phyloP scores from a whole-genome alignment of 202 grass and related monocot genomes.

The Bolboschoenoplectus hybrid region DNA sequence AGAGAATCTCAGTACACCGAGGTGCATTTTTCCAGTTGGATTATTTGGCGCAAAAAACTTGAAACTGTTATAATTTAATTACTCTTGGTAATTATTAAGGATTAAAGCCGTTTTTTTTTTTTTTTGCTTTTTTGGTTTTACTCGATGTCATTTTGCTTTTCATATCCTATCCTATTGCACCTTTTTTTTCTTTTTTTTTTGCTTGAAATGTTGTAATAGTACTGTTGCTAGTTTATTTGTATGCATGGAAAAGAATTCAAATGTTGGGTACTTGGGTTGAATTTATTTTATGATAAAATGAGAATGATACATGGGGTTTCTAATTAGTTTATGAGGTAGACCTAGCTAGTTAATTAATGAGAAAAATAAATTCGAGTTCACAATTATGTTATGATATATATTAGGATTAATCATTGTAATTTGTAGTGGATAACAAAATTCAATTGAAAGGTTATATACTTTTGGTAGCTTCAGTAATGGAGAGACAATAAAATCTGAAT shows the following conservation, averaged over 20 bases:
- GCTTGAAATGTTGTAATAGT: background rate
- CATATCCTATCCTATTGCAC: background rate
- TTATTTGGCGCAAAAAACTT: slow-evolving; percentile 29
- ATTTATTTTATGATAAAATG: background rate
- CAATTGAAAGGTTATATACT: too few relatives aligned
- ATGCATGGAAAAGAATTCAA: background rate
- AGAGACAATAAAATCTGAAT: too few relatives aligned
- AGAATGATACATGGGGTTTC: background rate
- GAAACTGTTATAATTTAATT: background rate
- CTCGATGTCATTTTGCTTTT: background rate
- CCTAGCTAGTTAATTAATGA: too few relatives aligned
- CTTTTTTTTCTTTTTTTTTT: background rate
- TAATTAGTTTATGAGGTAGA: too few relatives aligned
- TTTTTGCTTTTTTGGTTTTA: background rate
- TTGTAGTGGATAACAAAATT: too few relatives aligned
- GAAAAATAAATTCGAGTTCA: too few relatives aligned
- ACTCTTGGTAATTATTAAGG: background rate
- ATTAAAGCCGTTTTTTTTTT: background rate
- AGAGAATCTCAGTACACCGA: background rate
- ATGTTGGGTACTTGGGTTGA: background rate
- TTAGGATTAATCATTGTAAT: too few relatives aligned
- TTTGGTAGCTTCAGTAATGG: too few relatives aligned
- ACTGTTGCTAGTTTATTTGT: background rate
- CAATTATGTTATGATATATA: too few relatives aligned
- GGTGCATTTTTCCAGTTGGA: background rate